Evolutionary conservation across 345 rosid species (phyloP).

Genomic region (Salix caprea): DNA sequence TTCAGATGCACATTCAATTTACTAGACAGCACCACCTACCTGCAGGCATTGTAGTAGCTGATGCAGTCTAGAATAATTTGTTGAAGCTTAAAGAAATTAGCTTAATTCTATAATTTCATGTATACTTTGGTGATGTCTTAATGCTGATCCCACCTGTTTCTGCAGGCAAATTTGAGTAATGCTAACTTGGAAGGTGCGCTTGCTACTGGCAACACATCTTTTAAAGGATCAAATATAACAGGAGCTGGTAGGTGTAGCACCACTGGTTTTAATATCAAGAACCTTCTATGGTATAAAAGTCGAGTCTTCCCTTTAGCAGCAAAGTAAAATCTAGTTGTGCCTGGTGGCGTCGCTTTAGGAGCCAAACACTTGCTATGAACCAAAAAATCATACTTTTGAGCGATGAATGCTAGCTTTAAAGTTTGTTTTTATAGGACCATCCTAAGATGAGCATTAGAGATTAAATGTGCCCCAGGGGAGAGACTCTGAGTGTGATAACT

Average conservation of each 20-base stretch:
- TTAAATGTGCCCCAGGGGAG: background rate
- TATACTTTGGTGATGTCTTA: background rate
- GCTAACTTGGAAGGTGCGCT: slow-evolving; percentile 94
- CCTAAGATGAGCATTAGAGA: background rate
- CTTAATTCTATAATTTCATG: background rate
- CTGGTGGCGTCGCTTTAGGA: background rate
- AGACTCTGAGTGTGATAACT: background rate
- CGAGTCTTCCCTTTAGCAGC: background rate
- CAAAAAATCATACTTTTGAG: background rate
- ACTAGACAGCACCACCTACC: background rate
- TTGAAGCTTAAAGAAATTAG: background rate
- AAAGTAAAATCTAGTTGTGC: too few species aligned
- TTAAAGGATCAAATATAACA: slow-evolving; percentile 74
- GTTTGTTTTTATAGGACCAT: background rate
- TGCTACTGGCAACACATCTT: slow-evolving; percentile 90
- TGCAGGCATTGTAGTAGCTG: background rate
- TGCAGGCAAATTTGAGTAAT: slow-evolving; percentile 76
- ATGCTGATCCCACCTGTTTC: background rate
- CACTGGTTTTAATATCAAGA: background rate
- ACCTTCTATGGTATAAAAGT: background rate
- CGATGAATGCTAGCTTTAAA: background rate
- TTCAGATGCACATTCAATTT: background rate
- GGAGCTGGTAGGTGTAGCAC: slow-evolving; percentile 63
- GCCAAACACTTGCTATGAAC: background rate
- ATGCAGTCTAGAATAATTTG: background rate